phyloP scores from a whole-genome alignment of 2,329 filamentous ascomycete genomes.

The Fusarium buxicola region DNA sequence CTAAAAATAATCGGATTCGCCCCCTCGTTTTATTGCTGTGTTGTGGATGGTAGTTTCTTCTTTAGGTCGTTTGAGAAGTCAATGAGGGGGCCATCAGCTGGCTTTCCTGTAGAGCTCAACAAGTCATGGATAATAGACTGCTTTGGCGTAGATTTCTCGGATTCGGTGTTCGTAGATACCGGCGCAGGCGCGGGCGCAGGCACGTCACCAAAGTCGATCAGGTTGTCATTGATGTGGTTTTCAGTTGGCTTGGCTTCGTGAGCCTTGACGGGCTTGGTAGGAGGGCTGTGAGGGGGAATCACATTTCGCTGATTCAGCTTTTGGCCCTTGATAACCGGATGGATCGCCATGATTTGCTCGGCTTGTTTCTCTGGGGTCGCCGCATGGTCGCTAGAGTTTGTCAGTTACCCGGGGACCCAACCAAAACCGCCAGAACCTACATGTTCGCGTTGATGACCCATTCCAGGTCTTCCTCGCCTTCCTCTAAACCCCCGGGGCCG shows the following conservation, averaged over 20 bases:
- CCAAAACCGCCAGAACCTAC: constrained; percentile 60
- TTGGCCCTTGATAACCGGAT: constrained; percentile 86
- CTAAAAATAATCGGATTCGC: constrained; percentile 28
- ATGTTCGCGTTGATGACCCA: constrained; percentile 93
- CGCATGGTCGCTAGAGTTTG: constrained; percentile 45
- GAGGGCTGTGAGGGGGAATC: constrained; percentile 61
- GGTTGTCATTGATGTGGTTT: constrained; percentile 49
- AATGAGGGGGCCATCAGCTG: constrained; percentile 62
- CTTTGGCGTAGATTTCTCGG: constrained; percentile 9
- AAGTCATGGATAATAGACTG: constrained; percentile 57
- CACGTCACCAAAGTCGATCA: constrained; percentile 68
- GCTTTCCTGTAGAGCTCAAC: constrained; percentile 61
- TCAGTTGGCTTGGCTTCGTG: constrained; percentile 31
- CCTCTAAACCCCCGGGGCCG: constrained; percentile 76
- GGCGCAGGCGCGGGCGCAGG: constrained; percentile 11
- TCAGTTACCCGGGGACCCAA: constrained; percentile 23
- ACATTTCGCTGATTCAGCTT: constrained; percentile 64
- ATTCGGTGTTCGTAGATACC: constrained; percentile 2
- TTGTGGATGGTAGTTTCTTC: constrained; percentile 57
- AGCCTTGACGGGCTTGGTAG: constrained; percentile 23
- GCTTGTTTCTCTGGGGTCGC: constrained; percentile 75
- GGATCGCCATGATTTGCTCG: constrained; percentile 87
- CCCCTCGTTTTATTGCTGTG: constrained; percentile 40
- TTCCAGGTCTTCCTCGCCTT: constrained; percentile 89
- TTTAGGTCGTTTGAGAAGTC: constrained; percentile 68